phyloP scores from a whole-genome alignment of 108 stramenopile species.

The Licmophora abbreviata region DNA sequence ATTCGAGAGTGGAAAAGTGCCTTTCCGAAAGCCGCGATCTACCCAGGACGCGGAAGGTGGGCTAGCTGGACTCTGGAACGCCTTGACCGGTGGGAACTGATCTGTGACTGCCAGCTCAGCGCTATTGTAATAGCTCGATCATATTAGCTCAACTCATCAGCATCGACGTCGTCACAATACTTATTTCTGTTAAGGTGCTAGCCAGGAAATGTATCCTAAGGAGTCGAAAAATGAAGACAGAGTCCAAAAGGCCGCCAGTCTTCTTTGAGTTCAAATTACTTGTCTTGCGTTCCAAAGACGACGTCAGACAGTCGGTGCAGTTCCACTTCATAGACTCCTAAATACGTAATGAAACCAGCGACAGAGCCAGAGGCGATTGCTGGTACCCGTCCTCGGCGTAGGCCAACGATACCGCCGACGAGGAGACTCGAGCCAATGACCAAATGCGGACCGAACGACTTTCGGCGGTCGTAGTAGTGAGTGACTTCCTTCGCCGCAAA shows the following conservation, averaged over 20 bases:
- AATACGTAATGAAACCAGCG: slow-evolving; percentile 20
- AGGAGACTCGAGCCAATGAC: slow-evolving; percentile 15
- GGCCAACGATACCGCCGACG: slow-evolving; percentile 10
- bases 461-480: slow-evolving; percentile 18
- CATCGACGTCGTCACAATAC: no score
- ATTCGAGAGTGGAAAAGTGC: slow-evolving; percentile 76
- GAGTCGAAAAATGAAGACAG: no score
- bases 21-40: slow-evolving; percentile 57
- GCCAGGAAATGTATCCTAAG: no score
- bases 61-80: slow-evolving; percentile 47
- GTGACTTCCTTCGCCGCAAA: slow-evolving; percentile 3
- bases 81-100: slow-evolving; percentile 45
- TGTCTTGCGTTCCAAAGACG: no score
- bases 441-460: slow-evolving; percentile 20
- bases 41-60: slow-evolving; percentile 33
- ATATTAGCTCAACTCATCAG: no score
- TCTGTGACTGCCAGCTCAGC: no score
- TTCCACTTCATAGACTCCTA: slow-evolving; percentile 23
- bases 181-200: no score
- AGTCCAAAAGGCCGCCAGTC: no score
- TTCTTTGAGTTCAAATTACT: no score
- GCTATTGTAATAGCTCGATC: no score
- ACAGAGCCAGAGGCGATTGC: slow-evolving; percentile 18
- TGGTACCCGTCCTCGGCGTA: slow-evolving; percentile 24
- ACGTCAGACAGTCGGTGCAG: neutral